Percentiles rank a stretch among this genome's conserved stretches.
These are phyloP conservation scores for Trichodelitschia bisporula DNA, from an alignment of 495 filamentous ascomycete species.

Conservation along the genomic window DNA sequence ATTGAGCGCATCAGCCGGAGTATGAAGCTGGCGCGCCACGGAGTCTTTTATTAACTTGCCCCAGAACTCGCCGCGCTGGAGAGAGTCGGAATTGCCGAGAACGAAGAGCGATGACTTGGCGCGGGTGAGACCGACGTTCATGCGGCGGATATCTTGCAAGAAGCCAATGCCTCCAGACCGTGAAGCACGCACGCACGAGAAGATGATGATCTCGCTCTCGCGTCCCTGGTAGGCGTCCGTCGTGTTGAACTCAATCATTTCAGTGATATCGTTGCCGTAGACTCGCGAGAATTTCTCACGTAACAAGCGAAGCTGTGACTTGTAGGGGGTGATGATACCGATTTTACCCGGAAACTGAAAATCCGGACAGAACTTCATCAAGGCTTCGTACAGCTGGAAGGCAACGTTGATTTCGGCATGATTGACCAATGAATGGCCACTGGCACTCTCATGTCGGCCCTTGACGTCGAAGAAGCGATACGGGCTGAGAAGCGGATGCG, in stretches of 20 bases:
- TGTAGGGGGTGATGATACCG: conserved; percentile 94
- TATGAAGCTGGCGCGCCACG: conserved; percentile 47
- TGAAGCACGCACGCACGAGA: conserved; percentile 88
- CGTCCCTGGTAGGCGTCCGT: conserved; percentile 95
- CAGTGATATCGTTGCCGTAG: conserved; percentile 52
- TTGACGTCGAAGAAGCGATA: conserved; percentile 97
- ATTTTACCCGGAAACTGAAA: conserved; percentile 67
- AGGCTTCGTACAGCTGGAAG: conserved; percentile 54
- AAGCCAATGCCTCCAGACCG: conserved; percentile 83
- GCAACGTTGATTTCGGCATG: conserved; percentile 64
- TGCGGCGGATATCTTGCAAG: conserved; percentile 90
- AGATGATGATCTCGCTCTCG: conserved; percentile 94
- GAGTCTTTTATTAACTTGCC: conserved; percentile 60
- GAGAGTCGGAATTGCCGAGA: conserved; percentile 65
- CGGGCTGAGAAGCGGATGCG: conserved; percentile 52
- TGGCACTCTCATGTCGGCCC: conserved; percentile 55
- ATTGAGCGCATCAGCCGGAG: too few relatives aligned
- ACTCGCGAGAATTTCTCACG: conserved; percentile 39
- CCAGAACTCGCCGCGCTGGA: conserved; percentile 81
- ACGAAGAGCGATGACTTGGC: conserved; percentile 93
- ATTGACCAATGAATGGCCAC: conserved; percentile 78
- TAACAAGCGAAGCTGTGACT: conserved; percentile 66
- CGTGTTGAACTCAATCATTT: conserved; percentile 83
- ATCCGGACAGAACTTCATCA: conserved; percentile 51
- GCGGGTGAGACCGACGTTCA: conserved; percentile 95